A percentile compares a stretch with the other conserved stretches of the same genome.
These are phyloP conservation scores for Globisporangium apiculatum DNA, from an alignment of 352 stramenopile genomes.

Conservation along the genomic window DNA sequence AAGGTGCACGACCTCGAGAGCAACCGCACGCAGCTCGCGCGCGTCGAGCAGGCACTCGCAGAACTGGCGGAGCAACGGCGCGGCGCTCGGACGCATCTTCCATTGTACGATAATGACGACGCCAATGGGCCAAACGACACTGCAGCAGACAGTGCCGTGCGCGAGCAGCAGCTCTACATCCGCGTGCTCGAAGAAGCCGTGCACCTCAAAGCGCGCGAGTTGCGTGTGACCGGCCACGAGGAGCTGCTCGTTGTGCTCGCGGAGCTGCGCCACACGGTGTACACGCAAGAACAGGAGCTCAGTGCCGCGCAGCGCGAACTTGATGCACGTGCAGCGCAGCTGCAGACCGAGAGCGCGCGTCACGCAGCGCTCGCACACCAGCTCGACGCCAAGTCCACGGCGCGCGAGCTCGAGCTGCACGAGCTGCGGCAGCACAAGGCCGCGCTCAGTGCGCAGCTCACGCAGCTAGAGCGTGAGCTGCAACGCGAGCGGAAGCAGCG, in stretches of 20 bases:
- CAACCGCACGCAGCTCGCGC: constrained; percentile 16
- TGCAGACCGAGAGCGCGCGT: constrained; percentile 5
- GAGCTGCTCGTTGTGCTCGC: constrained; percentile 69
- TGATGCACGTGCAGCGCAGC: constrained; percentile 11
- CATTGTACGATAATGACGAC: constrained; percentile 18
- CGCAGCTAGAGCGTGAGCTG: constrained; percentile 21
- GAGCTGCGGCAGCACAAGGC: constrained; percentile 23
- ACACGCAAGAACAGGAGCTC: constrained; percentile 58
- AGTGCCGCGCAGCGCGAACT: constrained; percentile 17
- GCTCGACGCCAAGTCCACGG: constrained; percentile 8
- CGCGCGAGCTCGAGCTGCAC: constrained; percentile 17
- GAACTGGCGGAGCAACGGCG: constrained; percentile 18
- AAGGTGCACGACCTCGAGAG: constrained; percentile 37
- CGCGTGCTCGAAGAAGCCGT: constrained; percentile 72
- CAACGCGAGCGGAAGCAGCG: no score
- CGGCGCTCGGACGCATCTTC: no score
- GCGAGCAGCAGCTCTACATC: constrained; percentile 62
- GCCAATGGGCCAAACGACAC: constrained; percentile 20
- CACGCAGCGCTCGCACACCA: constrained; percentile 19
- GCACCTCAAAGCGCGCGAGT: constrained; percentile 61
- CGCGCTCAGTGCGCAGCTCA: constrained; percentile 18
- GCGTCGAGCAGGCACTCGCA: constrained; percentile 22
- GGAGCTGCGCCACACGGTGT: constrained; percentile 72
- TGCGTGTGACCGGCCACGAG: constrained; percentile 63
- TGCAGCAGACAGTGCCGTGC: neutral